Evolutionary conservation across 2,329 filamentous ascomycete genomes (phyloP), one percentile per base, ranked within the genome.

Genomic region (Tolypocladium album): DNA sequence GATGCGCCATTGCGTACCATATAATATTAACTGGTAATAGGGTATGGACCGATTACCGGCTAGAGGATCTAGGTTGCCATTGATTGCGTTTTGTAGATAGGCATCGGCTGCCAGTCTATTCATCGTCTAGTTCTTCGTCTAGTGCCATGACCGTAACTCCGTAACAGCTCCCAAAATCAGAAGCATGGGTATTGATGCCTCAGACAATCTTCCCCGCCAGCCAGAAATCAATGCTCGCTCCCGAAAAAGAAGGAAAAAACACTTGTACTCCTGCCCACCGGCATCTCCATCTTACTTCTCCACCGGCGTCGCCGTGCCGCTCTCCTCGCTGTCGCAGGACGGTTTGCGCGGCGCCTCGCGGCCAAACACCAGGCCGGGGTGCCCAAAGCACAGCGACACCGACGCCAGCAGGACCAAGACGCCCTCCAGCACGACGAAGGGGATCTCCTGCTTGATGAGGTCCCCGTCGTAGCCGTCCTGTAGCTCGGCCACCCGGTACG

Each of bases 401-500:
- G 68, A 71, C 15, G 76, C 75, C 12, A 77, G 60, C 17, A 73
- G 68, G 22, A 78, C 71, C 15, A 76, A 60, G 17, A 67, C 61
- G 45, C 79, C 80, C 74, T 85, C 82, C 3, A 85, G 72, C 0
- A 73, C 74, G 62, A 84, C 81, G 63, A 85, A 84, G 5, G 79
- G 71, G 0, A 69, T 65, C 71, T 85, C 75, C 45, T 84, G 72
- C 60, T 70, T 71, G 59, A 87, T 83, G 62, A 88, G 70, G 1
- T 74, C 67, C 1, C 84, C 84, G 31, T 67, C 47, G 75, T 86
- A 89, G 4, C 87, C 87, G 40, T 86, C 79, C 62, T 78, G 80
- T 58, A 90, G 74, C 76, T 90, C 87, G 6, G 81, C 82, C 42
- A 88, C 83, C 61, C 87, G 82, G 70, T 84, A 89, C 58, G 82